Percentiles rank a stretch among this genome's conserved stretches.
Evolutionary conservation across 768 basidiomycete genomes (phyloP).

Genomic region (Saitozyma podzolica): DNA sequence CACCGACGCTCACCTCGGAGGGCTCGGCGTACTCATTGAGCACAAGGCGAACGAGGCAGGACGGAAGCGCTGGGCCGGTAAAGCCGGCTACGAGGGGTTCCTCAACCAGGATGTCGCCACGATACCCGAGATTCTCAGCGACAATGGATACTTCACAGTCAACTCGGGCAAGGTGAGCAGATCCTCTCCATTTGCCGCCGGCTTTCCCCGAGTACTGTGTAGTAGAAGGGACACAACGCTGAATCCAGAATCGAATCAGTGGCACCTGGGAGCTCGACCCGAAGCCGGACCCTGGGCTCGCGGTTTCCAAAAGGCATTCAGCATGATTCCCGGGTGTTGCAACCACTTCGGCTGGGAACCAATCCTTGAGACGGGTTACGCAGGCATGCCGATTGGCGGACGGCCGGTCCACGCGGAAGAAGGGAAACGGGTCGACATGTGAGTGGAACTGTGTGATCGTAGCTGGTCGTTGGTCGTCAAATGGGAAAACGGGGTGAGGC

Average conservation of each 20-base stretch:
- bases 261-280: constrained; percentile 36
- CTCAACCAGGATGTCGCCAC: constrained; percentile 36
- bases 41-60: constrained; percentile 39
- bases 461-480: no score
- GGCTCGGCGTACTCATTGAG: constrained; percentile 25
- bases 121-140: constrained; percentile 29
- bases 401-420: constrained; percentile 1
- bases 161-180: constrained; percentile 23
- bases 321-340: constrained; percentile 18
- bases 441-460: background rate
- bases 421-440: background rate
- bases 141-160: constrained; percentile 19
- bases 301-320: constrained; percentile 26
- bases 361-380: background rate
- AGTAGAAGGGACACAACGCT: background rate
- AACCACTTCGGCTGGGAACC: constrained; percentile 12
- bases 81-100: constrained; percentile 38
- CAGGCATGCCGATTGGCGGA: background rate
- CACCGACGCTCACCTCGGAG: constrained; percentile 18
- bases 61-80: constrained; percentile 25
- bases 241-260: constrained; percentile 7
- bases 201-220: background rate
- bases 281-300: constrained; percentile 19
- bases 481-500: background rate
- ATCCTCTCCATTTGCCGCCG: background rate